phyloP scores from a whole-genome alignment of 208 protist genomes.

The Blastocrithidia nonstop region DNA sequence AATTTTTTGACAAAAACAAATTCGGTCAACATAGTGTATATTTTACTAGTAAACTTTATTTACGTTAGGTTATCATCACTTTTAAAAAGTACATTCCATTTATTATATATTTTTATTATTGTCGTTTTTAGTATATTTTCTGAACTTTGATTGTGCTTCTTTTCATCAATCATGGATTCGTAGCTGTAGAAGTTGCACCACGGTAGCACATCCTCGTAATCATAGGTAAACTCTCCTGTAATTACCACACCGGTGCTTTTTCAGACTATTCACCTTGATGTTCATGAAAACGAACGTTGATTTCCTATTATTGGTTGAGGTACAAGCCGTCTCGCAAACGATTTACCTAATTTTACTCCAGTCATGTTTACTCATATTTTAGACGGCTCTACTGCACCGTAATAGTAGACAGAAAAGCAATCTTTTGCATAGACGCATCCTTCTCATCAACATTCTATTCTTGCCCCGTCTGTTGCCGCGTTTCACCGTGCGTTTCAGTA shows the following conservation, averaged over 20 bases:
- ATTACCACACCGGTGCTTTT: conserved; percentile 8
- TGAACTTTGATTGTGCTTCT: too few species aligned
- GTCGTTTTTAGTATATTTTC: too few species aligned
- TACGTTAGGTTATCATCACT: too few species aligned
- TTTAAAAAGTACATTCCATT: too few species aligned
- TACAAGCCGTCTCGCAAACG: conserved; percentile 19
- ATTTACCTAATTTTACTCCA: conserved; percentile 30
- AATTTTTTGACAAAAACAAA: too few species aligned
- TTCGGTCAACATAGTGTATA: too few species aligned
- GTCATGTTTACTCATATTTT: conserved; percentile 6
- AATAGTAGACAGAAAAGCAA: not conserved
- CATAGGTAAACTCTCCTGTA: conserved; percentile 9
- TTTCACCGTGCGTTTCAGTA: not conserved
- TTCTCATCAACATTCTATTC: not conserved
- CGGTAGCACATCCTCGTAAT: conserved; percentile 31
- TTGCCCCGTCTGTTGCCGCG: not conserved
- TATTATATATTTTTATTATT: too few species aligned
- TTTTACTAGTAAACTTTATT: too few species aligned
- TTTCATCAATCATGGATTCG: too few species aligned
- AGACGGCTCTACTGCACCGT: not conserved
- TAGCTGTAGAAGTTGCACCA: conserved; percentile 14
- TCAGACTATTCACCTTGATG: conserved; percentile 19
- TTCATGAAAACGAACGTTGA: conserved; percentile 48
- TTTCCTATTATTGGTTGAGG: conserved; percentile 46
- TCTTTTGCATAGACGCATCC: too few species aligned